Evolutionary conservation across 2,329 filamentous ascomycete genomes (phyloP).

Genomic region (Fusarium praegraminearum): DNA sequence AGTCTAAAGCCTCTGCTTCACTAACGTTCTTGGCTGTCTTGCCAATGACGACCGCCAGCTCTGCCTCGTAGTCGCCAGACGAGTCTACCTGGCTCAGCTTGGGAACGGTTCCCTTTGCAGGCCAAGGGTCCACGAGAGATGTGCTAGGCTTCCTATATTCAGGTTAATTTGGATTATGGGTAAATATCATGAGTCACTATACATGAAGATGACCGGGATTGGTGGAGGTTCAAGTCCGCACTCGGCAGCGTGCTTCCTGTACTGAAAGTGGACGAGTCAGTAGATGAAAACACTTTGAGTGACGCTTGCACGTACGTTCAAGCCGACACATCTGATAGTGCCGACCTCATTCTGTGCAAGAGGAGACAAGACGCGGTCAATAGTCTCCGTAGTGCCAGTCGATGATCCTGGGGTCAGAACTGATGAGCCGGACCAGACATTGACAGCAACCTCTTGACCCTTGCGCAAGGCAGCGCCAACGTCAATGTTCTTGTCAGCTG

Average conservation of each 20-base stretch:
- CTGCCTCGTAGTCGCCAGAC: slow-evolving; percentile 70
- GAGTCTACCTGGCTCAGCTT: slow-evolving; percentile 61
- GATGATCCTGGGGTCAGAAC: slow-evolving; percentile 65
- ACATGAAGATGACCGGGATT: slow-evolving; percentile 68
- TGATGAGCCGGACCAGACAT: slow-evolving; percentile 69
- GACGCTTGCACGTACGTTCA: slow-evolving; percentile 58
- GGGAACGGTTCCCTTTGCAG: slow-evolving; percentile 63
- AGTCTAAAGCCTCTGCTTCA: slow-evolving; percentile 67
- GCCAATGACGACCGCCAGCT: slow-evolving; percentile 68
- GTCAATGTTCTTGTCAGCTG: slow-evolving; percentile 64
- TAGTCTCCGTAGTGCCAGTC: slow-evolving; percentile 60
- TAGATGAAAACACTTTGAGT: background rate
- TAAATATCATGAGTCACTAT: slow-evolving; percentile 6
- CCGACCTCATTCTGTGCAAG: slow-evolving; percentile 57
- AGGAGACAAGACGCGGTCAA: slow-evolving; percentile 62
- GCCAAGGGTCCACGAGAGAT: slow-evolving; percentile 66
- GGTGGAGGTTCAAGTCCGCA: slow-evolving; percentile 64
- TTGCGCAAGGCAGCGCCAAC: slow-evolving; percentile 68
- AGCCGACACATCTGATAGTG: slow-evolving; percentile 68
- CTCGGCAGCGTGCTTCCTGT: slow-evolving; percentile 58
- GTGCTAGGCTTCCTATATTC: slow-evolving; percentile 62
- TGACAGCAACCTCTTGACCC: slow-evolving; percentile 67
- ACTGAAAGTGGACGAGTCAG: slow-evolving; percentile 42
- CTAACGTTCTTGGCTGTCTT: slow-evolving; percentile 64
- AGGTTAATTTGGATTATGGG: background rate